Evolutionary conservation across 495 filamentous ascomycete species (phyloP), one percentile per base, ranked within the genome.

Genomic region (Pseudotulostoma volvatum): DNA sequence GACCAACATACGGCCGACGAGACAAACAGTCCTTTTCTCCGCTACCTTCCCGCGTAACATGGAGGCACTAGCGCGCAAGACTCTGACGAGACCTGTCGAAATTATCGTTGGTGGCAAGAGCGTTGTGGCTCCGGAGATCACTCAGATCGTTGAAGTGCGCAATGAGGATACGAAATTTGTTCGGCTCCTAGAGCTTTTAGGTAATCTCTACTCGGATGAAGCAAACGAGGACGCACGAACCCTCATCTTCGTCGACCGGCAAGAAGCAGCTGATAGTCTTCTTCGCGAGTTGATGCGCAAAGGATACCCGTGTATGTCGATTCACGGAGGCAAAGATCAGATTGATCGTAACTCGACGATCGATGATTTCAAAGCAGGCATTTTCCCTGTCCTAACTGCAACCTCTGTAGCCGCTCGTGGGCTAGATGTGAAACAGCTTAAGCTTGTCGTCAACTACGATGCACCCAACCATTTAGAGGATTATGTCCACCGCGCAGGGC

Each of bases 321-420:
- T 99, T 36, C 92, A 99, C 44, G 92, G 92, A 30, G 86, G 83
- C 19, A 93, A 94, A 49, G 90, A 96, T 44, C 90, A 96, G 49
- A 78, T 84, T 47, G 92, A 99, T 50, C 80, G 92, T 33, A 84
- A 93, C 51, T 90, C 85, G 18, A 85, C 85, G 18, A 95, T 99
- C 48, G 72, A 78, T 36, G 87, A 95, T 51, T 99, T 96, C 71
- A 95, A 94, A 54, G 77, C 76, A 38, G 90, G 90, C 21, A 74
- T 85, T 33, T 73, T 90, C 37, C 87, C 87, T 0, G 75, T 99
- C 38, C 59, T 99, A 53, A 77, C 93, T 51, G 92, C 92, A 15
- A 99, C 92, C 0, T 95, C 88, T 3, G 86, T 99, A 42, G 92
- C 92, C 3, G 92, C 92, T 31, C 79, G 92, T 49, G 92, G 92